These are phyloP conservation scores for Henckelia pumila DNA, from an alignment of 257 asterid species.

Conservation along the genomic window DNA sequence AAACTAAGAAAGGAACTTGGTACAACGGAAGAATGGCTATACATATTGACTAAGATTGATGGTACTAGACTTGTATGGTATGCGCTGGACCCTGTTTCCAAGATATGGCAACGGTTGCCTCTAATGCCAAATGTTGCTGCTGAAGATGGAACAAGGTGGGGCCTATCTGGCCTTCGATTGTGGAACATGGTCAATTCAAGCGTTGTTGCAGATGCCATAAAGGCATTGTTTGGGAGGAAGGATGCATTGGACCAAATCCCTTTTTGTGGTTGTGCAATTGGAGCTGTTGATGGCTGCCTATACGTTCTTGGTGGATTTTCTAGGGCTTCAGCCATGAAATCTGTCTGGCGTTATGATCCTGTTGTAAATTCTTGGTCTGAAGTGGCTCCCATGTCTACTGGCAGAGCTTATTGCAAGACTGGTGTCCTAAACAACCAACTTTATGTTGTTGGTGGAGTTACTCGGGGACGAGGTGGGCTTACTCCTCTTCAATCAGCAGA, in stretches of 20 bases:
- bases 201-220: conserved; percentile 53
- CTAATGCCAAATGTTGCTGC: conserved; percentile 52
- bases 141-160: conserved; percentile 43
- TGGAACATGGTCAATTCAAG: conserved; percentile 60
- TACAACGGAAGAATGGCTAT: conserved; percentile 82
- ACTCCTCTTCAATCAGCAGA: conserved; percentile 89
- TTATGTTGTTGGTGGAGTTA: conserved; percentile 88
- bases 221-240: conserved; percentile 67
- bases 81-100: conserved; percentile 73
- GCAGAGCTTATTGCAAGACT: conserved; percentile 83
- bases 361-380: conserved; percentile 64
- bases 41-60: conserved; percentile 57
- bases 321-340: conserved; percentile 52
- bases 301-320: conserved; percentile 83
- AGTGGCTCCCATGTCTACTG: conserved; percentile 65
- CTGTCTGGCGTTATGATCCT: conserved; percentile 76
- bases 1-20: conserved; percentile 63
- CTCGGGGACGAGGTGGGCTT: conserved; percentile 70
- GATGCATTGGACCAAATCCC: conserved; percentile 62
- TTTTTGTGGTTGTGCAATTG: conserved; percentile 81
- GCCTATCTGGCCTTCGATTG: conserved; percentile 46
- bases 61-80: conserved; percentile 67
- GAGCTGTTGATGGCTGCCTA: conserved; percentile 73
- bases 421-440: conserved; percentile 70
- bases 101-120: conserved; percentile 74